A percentile compares a stretch with the other conserved stretches of the same genome.
These are phyloP conservation scores for Cryphonectria nitschkei DNA, from an alignment of 2,329 filamentous ascomycete genomes.

Conservation along the genomic window DNA sequence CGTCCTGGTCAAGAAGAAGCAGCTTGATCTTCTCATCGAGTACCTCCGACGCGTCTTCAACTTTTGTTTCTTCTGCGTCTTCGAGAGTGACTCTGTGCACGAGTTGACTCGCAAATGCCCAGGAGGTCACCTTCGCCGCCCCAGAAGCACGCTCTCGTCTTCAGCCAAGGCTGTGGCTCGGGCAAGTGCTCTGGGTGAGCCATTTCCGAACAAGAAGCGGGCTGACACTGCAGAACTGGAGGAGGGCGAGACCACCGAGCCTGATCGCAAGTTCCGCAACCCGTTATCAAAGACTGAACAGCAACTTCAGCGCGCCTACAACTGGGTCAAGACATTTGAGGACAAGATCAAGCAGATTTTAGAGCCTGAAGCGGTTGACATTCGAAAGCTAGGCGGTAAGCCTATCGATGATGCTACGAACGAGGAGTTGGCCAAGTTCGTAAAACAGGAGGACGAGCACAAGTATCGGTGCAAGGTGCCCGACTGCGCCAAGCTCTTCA, in stretches of 20 bases:
- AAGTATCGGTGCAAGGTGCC: slow-evolving; percentile 97
- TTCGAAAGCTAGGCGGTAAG: slow-evolving; percentile 89
- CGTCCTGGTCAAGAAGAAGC: slow-evolving; percentile 90
- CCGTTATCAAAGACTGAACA: slow-evolving; percentile 79
- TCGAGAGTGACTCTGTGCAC: slow-evolving; percentile 96
- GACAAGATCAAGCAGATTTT: slow-evolving; percentile 94
- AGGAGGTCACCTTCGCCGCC: slow-evolving; percentile 92
- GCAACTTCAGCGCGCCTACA: slow-evolving; percentile 91
- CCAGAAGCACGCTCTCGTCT: slow-evolving; percentile 80
- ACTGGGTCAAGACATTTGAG: slow-evolving; percentile 98
- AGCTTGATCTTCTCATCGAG: slow-evolving; percentile 92
- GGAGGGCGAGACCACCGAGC: slow-evolving; percentile 64
- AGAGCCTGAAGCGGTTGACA: slow-evolving; percentile 84
- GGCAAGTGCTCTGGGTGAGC: slow-evolving; percentile 80
- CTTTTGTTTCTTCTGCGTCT: slow-evolving; percentile 99
- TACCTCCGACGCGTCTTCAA: slow-evolving; percentile 96
- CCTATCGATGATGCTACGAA: slow-evolving; percentile 82
- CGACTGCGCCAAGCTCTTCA: slow-evolving; percentile 95
- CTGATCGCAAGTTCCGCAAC: slow-evolving; percentile 73
- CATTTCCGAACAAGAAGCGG: slow-evolving; percentile 83
- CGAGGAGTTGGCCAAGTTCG: slow-evolving; percentile 82
- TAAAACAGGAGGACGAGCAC: slow-evolving; percentile 97
- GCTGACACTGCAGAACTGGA: slow-evolving; percentile 65
- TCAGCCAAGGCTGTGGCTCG: slow-evolving; percentile 82
- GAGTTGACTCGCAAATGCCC: slow-evolving; percentile 95